A percentile compares a stretch with the other conserved stretches of the same genome.
Conservation (phyloP, 2,329 filamentous ascomycete species). For the Fusarium sp. region DNA sequence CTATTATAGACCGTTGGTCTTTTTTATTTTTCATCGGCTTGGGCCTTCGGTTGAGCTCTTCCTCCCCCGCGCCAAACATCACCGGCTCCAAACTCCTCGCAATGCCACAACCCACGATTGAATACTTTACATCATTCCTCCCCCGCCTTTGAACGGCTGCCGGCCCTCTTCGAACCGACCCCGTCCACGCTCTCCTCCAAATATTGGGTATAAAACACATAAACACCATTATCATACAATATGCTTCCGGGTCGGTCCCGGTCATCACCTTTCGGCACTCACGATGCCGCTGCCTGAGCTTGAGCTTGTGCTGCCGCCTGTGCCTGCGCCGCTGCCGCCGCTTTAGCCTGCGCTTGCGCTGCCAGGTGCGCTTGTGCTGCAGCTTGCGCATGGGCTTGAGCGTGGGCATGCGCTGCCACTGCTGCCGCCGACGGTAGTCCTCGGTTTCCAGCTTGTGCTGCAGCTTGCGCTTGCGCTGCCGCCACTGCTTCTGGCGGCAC, state of each 20-base stretch:
- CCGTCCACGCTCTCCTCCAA: slow-evolving; percentile 23
- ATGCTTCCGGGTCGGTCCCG: slow-evolving; percentile 6
- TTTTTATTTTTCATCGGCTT: slow-evolving; percentile 42
- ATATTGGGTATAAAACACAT: slow-evolving; percentile 46
- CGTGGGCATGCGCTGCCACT: slow-evolving; percentile 43
- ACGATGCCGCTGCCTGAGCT: slow-evolving; percentile 32
- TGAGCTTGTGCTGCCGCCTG: slow-evolving; percentile 27
- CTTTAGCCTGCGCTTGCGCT: slow-evolving; percentile 40
- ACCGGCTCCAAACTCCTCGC: slow-evolving; percentile 53
- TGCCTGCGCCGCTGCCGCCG: slow-evolving; percentile 9
- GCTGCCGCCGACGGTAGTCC: slow-evolving; percentile 43
- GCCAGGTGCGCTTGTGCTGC: slow-evolving; percentile 45
- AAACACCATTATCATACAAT: slow-evolving; percentile 44
- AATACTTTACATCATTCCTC: slow-evolving; percentile 41
- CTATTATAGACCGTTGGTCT: slow-evolving; percentile 32
- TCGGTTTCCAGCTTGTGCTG: slow-evolving; percentile 40
- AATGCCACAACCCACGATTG: slow-evolving; percentile 47
- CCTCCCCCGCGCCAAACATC: slow-evolving; percentile 43
- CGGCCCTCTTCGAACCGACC: slow-evolving; percentile 21
- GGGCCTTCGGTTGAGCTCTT: slow-evolving; percentile 40
- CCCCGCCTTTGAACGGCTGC: neutral
- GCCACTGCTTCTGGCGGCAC: slow-evolving; percentile 45
- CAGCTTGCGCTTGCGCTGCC: slow-evolving; percentile 35
- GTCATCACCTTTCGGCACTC: neutral
- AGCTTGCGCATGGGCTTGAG: slow-evolving; percentile 44